phyloP scores from a whole-genome alignment of 495 filamentous ascomycete species.

The Penicillium silybi region DNA sequence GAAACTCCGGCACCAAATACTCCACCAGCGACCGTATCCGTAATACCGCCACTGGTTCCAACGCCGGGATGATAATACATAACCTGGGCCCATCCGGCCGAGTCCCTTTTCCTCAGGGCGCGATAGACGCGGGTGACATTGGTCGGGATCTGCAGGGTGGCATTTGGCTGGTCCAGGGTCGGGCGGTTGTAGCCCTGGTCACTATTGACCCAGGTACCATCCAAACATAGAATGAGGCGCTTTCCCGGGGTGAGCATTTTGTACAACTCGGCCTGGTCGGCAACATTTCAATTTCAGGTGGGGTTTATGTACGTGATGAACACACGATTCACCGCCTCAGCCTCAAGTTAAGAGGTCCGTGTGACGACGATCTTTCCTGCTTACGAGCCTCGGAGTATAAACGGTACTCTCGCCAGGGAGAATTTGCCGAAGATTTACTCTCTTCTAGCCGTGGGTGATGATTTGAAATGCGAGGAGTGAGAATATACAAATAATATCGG shows the following conservation, averaged over 20 bases:
- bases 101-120: conserved; percentile 27
- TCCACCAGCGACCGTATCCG: conserved; percentile 46
- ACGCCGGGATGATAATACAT: conserved; percentile 54
- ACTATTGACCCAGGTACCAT: conserved; percentile 43
- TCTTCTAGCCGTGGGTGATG: too few species aligned
- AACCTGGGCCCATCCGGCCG: conserved; percentile 36
- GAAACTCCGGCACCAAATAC: conserved; percentile 46
- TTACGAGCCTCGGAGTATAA: too few species aligned
- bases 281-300: background rate
- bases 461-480: too few species aligned
- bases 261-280: background rate
- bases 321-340: background rate
- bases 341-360: background rate
- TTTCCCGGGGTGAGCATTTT: conserved; percentile 17
- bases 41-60: conserved; percentile 40
- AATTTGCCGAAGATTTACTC: too few species aligned
- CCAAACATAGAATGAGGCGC: conserved; percentile 37
- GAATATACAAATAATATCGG: background rate
- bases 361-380: background rate
- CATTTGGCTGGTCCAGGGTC: conserved; percentile 16
- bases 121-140: conserved; percentile 45
- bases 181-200: conserved; percentile 19
- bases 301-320: background rate
- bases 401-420: too few species aligned
- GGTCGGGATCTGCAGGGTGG: conserved; percentile 30